These are phyloP conservation scores for Suaeda aralocaspica DNA, from an alignment of 148 eudicot genomes.

Conservation along the genomic window DNA sequence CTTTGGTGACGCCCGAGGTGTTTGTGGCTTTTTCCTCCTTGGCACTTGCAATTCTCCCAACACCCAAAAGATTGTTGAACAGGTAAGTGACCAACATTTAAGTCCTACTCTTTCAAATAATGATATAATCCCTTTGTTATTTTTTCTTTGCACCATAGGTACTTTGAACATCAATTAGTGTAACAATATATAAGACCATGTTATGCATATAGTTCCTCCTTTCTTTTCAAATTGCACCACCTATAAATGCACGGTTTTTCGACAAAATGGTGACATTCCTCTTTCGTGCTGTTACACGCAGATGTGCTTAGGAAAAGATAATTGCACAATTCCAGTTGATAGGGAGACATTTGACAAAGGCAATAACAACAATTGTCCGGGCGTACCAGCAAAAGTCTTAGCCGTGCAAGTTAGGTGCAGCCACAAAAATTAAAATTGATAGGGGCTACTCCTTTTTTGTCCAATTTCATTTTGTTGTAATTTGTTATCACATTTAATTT, in stretches of 20 bases:
- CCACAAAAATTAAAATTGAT: conserved; percentile 11
- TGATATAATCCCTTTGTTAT: too few relatives aligned
- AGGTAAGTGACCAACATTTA: conserved; percentile 24
- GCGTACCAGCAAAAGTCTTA: conserved; percentile 33
- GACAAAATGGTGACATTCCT: too few relatives aligned
- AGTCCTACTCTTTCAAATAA: too few relatives aligned
- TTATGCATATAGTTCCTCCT: too few relatives aligned
- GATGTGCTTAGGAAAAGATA: conserved; percentile 55
- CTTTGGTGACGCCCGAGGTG: conserved; percentile 62
- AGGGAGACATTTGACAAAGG: conserved; percentile 35
- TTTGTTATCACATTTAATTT: too few relatives aligned
- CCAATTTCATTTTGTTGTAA: background rate
- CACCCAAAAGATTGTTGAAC: conserved; percentile 39
- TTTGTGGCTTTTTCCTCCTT: conserved; percentile 45
- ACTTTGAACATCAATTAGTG: too few relatives aligned
- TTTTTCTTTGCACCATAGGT: too few relatives aligned
- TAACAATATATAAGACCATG: too few relatives aligned
- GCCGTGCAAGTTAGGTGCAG: conserved; percentile 65
- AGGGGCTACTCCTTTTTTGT: background rate
- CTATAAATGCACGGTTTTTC: too few relatives aligned
- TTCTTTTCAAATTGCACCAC: too few relatives aligned
- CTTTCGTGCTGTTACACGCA: conserved; percentile 15
- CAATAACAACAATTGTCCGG: conserved; percentile 39
- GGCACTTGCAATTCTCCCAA: conserved; percentile 46
- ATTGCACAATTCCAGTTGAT: conserved; percentile 49